A percentile compares a stretch with the other conserved stretches of the same genome.
phyloP scores from a whole-genome alignment of 2,329 filamentous ascomycete species.

The Thielaviopsis ethacetica region DNA sequence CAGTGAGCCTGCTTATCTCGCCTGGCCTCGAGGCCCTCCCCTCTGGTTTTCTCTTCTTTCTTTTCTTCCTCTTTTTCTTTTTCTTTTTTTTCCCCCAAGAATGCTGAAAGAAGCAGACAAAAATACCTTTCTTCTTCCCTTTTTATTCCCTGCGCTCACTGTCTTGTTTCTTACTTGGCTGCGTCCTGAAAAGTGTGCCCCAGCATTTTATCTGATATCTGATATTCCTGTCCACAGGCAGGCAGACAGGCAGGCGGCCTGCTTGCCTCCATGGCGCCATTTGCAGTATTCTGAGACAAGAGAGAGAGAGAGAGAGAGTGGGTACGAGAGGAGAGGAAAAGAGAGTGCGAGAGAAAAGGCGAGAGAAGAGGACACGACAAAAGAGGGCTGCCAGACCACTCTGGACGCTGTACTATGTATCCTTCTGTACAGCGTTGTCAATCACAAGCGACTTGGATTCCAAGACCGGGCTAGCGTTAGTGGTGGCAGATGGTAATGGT shows the following conservation, averaged over 20 bases:
- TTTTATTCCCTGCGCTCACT: too few relatives aligned
- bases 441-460: too few relatives aligned
- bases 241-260: slow-evolving; percentile 4
- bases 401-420: too few relatives aligned
- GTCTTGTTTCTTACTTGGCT: background rate
- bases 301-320: too few relatives aligned
- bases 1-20: background rate
- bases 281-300: background rate
- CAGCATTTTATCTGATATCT: slow-evolving; percentile 1
- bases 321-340: too few relatives aligned
- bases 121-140: background rate
- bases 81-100: background rate
- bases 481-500: background rate
- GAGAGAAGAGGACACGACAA: too few relatives aligned
- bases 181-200: background rate
- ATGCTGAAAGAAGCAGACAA: background rate
- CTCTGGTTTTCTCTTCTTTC: background rate
- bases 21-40: background rate
- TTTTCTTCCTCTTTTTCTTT: background rate
- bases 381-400: too few relatives aligned
- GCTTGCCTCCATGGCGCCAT: background rate
- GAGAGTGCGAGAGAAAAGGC: too few relatives aligned
- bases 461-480: too few relatives aligned
- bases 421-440: too few relatives aligned
- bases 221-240: slow-evolving; percentile 1